These are phyloP conservation scores for Phytophthora pseudosyringae DNA, from an alignment of 352 stramenopile genomes.

Conservation along the genomic window DNA sequence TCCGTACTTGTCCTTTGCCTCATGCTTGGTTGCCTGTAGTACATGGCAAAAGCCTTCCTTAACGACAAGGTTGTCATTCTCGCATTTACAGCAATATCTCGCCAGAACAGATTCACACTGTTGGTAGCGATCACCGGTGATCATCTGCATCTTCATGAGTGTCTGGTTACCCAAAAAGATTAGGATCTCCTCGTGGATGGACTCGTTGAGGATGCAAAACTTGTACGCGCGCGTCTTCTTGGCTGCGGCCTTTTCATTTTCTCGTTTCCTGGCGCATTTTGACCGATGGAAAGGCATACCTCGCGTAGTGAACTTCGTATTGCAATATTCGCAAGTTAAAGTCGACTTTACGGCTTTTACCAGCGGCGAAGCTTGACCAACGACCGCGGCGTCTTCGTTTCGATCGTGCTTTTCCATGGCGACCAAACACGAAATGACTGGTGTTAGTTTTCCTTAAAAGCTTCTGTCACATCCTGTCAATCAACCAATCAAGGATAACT, in stretches of 20 bases:
- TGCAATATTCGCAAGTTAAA: conserved; percentile 27
- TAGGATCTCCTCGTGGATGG: conserved; percentile 13
- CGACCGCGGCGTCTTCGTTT: too few relatives aligned
- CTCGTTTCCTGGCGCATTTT: conserved; percentile 16
- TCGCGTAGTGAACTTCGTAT: conserved; percentile 24
- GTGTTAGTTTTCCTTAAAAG: too few relatives aligned
- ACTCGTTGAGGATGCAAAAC: conserved; percentile 26
- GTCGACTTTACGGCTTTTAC: conserved; percentile 6
- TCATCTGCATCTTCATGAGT: conserved; percentile 37
- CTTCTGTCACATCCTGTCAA: too few relatives aligned
- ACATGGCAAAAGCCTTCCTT: too few relatives aligned
- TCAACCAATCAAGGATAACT: too few relatives aligned
- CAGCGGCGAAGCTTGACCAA: neutral
- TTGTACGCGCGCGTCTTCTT: conserved; percentile 22
- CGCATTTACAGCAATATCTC: conserved; percentile 30
- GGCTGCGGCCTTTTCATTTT: neutral
- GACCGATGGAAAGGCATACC: conserved; percentile 29
- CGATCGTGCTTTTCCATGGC: too few relatives aligned
- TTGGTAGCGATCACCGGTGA: conserved; percentile 28
- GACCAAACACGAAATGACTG: too few relatives aligned
- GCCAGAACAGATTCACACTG: conserved; percentile 23
- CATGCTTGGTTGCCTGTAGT: too few relatives aligned
- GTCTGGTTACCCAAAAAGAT: conserved; percentile 37
- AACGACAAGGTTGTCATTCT: conserved; percentile 34
- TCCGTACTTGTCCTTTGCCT: too few relatives aligned